Evolutionary conservation across 2,329 filamentous ascomycete genomes (phyloP).

Genomic region (Fusarium aywerte): DNA sequence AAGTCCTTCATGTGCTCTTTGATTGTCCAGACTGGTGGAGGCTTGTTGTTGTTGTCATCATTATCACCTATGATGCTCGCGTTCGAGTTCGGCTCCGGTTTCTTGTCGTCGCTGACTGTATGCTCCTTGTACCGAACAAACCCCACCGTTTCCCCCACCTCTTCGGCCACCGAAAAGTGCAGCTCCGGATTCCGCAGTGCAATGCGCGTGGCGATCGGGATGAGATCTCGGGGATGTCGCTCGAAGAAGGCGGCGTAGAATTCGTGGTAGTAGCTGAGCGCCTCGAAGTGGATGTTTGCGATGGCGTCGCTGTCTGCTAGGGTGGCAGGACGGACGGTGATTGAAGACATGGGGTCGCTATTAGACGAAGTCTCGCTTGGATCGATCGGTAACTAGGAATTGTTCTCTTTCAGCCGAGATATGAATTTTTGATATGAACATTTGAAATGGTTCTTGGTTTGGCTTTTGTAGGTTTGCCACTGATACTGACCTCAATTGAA

Average conservation of each 20-base stretch:
- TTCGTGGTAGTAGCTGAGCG: conserved; percentile 32
- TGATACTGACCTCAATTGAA: neutral
- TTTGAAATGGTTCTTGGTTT: neutral
- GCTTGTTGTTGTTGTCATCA: neutral
- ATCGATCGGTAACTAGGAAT: neutral
- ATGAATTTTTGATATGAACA: neutral
- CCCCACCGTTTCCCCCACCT: conserved; percentile 28
- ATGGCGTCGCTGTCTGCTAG: conserved; percentile 33
- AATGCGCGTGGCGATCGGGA: conserved; percentile 24
- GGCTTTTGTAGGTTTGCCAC: conserved; percentile 5
- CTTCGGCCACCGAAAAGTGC: conserved; percentile 33
- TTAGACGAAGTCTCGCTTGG: neutral
- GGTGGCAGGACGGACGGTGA: conserved; percentile 35
- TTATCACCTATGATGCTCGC: too few species aligned
- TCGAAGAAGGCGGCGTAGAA: conserved; percentile 42
- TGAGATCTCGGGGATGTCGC: conserved; percentile 29
- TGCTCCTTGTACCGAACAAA: conserved; percentile 37
- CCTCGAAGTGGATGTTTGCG: conserved; percentile 32
- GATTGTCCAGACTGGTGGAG: conserved; percentile 9
- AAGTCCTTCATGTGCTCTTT: conserved; percentile 39
- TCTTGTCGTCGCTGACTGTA: neutral
- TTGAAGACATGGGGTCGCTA: conserved; percentile 15
- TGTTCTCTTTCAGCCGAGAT: neutral
- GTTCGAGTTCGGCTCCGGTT: conserved; percentile 26
- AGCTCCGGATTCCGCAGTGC: conserved; percentile 29